Evolutionary conservation across 371 early-diverging fungal genomes (phyloP).

Genomic region (Sporodiniella umbellata): DNA sequence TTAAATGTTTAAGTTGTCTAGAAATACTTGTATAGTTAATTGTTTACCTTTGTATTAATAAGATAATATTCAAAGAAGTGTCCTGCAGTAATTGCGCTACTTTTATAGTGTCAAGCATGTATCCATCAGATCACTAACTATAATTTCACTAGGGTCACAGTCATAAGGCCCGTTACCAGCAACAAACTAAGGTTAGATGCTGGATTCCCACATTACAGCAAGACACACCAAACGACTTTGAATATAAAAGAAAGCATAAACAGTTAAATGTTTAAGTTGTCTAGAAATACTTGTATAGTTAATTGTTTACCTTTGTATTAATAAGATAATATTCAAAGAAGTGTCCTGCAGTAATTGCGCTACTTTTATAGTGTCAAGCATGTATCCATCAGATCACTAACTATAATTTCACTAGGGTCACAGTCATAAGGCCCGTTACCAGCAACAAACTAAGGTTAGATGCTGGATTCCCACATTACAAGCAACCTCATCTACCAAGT

Average conservation of each 20-base stretch:
- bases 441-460: slow-evolving; percentile 11
- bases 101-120: slow-evolving; percentile 14
- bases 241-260: background rate
- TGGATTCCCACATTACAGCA: slow-evolving; percentile 13
- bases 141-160: slow-evolving; percentile 14
- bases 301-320: background rate
- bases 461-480: slow-evolving; percentile 13
- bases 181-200: slow-evolving; percentile 10
- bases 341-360: slow-evolving; percentile 12
- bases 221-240: background rate
- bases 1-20: slow-evolving; percentile 3
- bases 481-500: slow-evolving; percentile 8
- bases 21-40: background rate
- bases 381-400: slow-evolving; percentile 16
- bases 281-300: slow-evolving; percentile 1
- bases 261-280: slow-evolving; percentile 2
- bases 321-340: slow-evolving; percentile 4
- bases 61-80: slow-evolving; percentile 6
- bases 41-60: slow-evolving; percentile 1
- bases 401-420: slow-evolving; percentile 14
- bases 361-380: slow-evolving; percentile 14
- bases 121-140: slow-evolving; percentile 16
- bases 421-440: slow-evolving; percentile 11
- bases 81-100: slow-evolving; percentile 12
- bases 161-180: slow-evolving; percentile 12